phyloP scores from a whole-genome alignment of 208 protist genomes.

The Paratrypanosoma confusum region DNA sequence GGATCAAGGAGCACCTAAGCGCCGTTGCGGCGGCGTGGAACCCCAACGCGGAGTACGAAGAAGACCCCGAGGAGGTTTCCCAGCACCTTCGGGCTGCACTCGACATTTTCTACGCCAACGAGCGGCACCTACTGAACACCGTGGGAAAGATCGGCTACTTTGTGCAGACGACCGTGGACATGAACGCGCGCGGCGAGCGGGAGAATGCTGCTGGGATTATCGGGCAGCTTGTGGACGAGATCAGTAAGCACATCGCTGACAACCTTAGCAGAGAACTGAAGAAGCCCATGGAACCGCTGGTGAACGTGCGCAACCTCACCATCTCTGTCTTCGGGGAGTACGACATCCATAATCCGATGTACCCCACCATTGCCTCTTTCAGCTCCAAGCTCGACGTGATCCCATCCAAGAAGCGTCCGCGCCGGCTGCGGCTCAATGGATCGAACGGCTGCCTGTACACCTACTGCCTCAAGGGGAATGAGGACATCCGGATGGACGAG shows the following conservation, averaged over 20 bases:
- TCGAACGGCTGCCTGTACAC: conserved; percentile 94
- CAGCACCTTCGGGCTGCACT: conserved; percentile 51
- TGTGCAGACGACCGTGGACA: conserved; percentile 71
- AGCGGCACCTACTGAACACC: conserved; percentile 70
- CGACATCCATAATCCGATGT: conserved; percentile 55
- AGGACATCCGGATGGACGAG: conserved; percentile 99
- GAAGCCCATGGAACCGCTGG: conserved; percentile 92
- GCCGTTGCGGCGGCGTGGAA: conserved; percentile 81
- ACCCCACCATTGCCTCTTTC: conserved; percentile 93
- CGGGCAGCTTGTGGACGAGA: conserved; percentile 94
- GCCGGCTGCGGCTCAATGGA: conserved; percentile 94
- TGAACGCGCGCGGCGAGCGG: conserved; percentile 59
- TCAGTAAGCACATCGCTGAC: conserved; percentile 91
- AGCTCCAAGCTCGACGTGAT: conserved; percentile 94
- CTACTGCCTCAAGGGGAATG: conserved; percentile 98
- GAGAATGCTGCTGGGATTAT: conserved; percentile 75
- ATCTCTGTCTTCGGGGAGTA: conserved; percentile 97
- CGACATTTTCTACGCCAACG: conserved; percentile 72
- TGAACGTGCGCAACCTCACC: conserved; percentile 90
- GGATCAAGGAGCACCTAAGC: conserved; percentile 79
- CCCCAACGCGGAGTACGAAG: conserved; percentile 85
- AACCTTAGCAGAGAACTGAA: conserved; percentile 91
- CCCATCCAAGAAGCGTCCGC: conserved; percentile 98
- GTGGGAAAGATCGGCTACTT: conserved; percentile 85
- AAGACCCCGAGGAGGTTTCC: conserved; percentile 73